These are phyloP conservation scores for Gelatoporia subvermispora DNA, from an alignment of 768 basidiomycete species.

Conservation along the genomic window DNA sequence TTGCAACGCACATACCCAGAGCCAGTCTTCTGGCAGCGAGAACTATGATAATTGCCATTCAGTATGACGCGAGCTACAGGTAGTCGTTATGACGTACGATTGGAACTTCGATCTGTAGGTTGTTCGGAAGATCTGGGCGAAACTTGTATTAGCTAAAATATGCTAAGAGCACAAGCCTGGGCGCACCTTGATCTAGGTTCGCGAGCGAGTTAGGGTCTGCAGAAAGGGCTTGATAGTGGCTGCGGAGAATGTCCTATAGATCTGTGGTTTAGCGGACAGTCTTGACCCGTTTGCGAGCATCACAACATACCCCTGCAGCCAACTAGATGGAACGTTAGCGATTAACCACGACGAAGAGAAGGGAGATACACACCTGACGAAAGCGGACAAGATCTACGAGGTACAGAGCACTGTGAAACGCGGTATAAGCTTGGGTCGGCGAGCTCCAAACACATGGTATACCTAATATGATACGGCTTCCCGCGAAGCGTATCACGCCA, in stretches of 20 bases:
- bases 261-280: not conserved
- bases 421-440: conserved; percentile 4
- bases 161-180: not conserved
- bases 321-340: conserved; percentile 29
- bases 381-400: conserved; percentile 94
- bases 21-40: conserved; percentile 89
- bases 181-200: conserved; percentile 86
- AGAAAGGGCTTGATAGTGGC: conserved; percentile 89
- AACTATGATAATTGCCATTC: conserved; percentile 40
- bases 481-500: conserved; percentile 88
- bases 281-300: not conserved
- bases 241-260: conserved; percentile 75
- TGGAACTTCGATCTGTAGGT: conserved; percentile 86
- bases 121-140: conserved; percentile 94
- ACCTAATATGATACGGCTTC: conserved; percentile 94
- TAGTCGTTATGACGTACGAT: conserved; percentile 56
- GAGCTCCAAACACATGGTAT: too few relatives aligned
- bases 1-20: conserved; percentile 62
- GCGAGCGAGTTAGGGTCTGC: conserved; percentile 92
- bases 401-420: conserved; percentile 72
- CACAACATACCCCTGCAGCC: conserved; percentile 46
- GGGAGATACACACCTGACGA: conserved; percentile 60
- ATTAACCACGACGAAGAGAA: not conserved
- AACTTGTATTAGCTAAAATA: not conserved
- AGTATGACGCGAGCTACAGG: not conserved